Base-by-base conservation (phyloP, 2,329 filamentous ascomycete genomes). In the Ophiostoma novo-ulmi region DNA sequence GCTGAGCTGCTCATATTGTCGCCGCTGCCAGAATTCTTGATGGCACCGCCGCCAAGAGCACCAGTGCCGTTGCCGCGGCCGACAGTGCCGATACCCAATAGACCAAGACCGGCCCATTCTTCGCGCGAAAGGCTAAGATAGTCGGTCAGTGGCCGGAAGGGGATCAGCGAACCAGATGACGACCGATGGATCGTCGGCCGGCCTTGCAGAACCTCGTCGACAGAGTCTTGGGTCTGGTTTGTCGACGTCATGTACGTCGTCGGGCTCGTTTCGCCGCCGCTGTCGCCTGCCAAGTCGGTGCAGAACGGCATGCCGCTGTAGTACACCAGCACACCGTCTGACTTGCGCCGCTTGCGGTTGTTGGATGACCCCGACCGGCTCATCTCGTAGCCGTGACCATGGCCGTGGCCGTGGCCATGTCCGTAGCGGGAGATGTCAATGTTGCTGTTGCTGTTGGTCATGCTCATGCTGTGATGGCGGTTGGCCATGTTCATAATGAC, bases 281-380 rank as follows among this genome's bases (percentile, higher is more conserved):
- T 72, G 75, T 93, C 90, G 1, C 89, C 89, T 20, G 89, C 91
- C 3, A 95, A 80, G 77, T 97, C 93, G 1, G 89, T 93, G 77
- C 89, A 95, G 77, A 95, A 97, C 0, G 87, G 87, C 1, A 90
- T 90, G 36, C 90, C 91, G 72, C 86, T 92, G 77, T 94, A 96
- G 76, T 94, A 96, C 22, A 94, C 93, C 74, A 96, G 90, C 0
- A 91, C 88, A 10, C 92, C 92, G 71, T 91, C 88, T 14, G 88
- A 84, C 0, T 82, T 84, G 36, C 85, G 85, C 77, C 85, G 87
- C 74, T 80, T 84, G 73, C 80, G 82, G 72, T 79, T 82, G 78
- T 76, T 80, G 71, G 79, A 84, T 66, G 77, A 82, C 74, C 77
- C 85, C 73, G 81, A 86, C 75, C 81, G 81, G 73, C 82, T 84